A percentile compares a stretch with the other conserved stretches of the same genome.
phyloP scores from a whole-genome alignment of 2,329 filamentous ascomycete genomes.

The Pezicula carpinea region DNA sequence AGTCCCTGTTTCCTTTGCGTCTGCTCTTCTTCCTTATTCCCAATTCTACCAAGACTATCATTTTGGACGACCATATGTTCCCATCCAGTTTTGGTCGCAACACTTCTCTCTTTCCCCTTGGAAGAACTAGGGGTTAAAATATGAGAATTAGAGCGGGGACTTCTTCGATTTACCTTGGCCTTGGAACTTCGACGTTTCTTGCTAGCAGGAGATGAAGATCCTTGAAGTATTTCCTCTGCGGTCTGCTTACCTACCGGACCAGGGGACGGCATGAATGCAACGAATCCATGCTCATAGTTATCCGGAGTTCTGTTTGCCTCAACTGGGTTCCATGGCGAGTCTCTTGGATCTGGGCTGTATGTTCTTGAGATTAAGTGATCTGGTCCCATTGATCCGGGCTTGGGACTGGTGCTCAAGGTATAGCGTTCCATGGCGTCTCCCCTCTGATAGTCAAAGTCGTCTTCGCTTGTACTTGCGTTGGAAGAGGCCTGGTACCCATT shows the following conservation, averaged over 20 bases:
- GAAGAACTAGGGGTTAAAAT: not conserved
- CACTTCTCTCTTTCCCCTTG: conserved; percentile 9
- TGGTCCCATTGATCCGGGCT: no score
- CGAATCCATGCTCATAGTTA: conserved; percentile 7
- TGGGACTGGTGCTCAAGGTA: no score
- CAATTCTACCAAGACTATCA: conserved; percentile 4
- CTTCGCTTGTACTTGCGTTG: no score
- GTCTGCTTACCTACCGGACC: conserved; percentile 9
- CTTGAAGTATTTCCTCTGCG: conserved; percentile 2
- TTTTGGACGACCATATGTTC: conserved; percentile 11
- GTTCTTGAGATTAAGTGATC: no score
- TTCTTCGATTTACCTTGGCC: not conserved
- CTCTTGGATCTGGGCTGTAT: not conserved
- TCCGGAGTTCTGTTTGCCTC: conserved; percentile 6
- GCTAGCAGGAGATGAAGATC: not conserved
- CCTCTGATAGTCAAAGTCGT: no score
- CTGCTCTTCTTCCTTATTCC: conserved; percentile 2
- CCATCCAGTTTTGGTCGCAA: conserved; percentile 3
- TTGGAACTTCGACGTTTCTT: not conserved
- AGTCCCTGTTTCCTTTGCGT: not conserved
- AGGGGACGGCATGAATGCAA: conserved; percentile 13
- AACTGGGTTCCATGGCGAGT: conserved; percentile 14
- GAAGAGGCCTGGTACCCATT: no score
- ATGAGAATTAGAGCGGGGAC: no score
- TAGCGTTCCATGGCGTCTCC: no score